These are phyloP conservation scores for Blastocladiella emersonii DNA, from an alignment of 371 early-diverging fungal genomes.

Conservation along the genomic window DNA sequence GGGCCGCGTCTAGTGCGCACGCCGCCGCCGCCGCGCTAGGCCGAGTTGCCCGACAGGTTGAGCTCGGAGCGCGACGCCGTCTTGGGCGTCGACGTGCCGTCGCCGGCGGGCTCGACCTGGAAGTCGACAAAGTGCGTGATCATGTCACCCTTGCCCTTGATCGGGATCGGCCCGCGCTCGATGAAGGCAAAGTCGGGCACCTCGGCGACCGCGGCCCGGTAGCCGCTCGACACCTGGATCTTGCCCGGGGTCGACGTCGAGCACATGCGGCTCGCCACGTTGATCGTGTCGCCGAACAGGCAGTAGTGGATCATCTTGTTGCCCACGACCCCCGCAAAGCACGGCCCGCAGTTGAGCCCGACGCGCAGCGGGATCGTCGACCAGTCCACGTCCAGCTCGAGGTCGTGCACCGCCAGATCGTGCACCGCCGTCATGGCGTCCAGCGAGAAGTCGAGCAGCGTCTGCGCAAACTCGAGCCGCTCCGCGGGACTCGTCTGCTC, in stretches of 20 bases:
- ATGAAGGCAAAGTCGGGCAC: not conserved
- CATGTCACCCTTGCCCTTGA: not conserved
- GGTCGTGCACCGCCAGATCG: not conserved
- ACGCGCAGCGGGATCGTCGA: constrained; percentile 11
- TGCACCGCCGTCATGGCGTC: not conserved
- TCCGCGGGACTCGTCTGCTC: not conserved
- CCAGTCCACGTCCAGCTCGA: not conserved
- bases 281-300: constrained; percentile 10
- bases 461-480: not conserved
- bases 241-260: not conserved
- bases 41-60: no score
- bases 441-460: not conserved
- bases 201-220: not conserved
- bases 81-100: no score
- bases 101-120: no score
- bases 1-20: no score
- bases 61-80: no score
- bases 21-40: no score
- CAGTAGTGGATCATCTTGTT: constrained; percentile 22
- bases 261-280: constrained; percentile 5
- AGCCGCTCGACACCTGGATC: not conserved
- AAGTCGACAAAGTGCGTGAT: no score
- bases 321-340: constrained; percentile 25
- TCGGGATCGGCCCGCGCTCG: not conserved
- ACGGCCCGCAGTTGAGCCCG: constrained; percentile 21